Base-by-base conservation (phyloP, 441 rosid genomes). In the Iberis amara region DNA sequence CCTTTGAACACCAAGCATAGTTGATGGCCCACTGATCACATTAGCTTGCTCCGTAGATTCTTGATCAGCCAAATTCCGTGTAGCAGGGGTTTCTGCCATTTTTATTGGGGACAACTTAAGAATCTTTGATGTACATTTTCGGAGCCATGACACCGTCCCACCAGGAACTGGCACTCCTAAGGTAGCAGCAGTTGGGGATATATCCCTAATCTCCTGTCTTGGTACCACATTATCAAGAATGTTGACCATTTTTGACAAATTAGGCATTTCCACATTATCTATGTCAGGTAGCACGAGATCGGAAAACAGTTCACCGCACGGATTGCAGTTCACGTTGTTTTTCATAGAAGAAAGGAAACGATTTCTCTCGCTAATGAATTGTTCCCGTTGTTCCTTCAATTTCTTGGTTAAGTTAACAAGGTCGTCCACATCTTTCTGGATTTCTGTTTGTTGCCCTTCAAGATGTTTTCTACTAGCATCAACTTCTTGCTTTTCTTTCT, bases 81-180 rank as follows among this genome's bases (percentile, higher is more conserved):
- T 36, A 49, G 64, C 68, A 76, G 65, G 66, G 28, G 65, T 57
- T 52, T 74, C 84, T 7, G 36, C 6, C 68, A 35, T 73, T 74
- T 81, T 89, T 35, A 72, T 65, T 2, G 97, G 96, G 48, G 99
- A 86, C 39, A 89, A 57, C 36, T 68, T 85, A 7, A 87, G 79
- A 62, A 92, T 78, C 71, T 75, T 86, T 38, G 98, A 80, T 12
- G 91, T 88, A 76, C 96, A 92, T 59, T 82, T 79, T 39, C 81
- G 82, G 43, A 92, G 74, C 94, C 96, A 86, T 44, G 87, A 79
- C 47, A 80, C 68, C 7, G 82, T 66, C 55, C 81, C 85, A 76
- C 66, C 59, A 50, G 59, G 10, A 47, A 50, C 68, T 21, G 95
- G 94, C 43, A 88, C 73, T 51, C 64, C 79, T 10, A 77, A 77